phyloP scores from a whole-genome alignment of 768 basidiomycete genomes.

The Auricularia heimuer region DNA sequence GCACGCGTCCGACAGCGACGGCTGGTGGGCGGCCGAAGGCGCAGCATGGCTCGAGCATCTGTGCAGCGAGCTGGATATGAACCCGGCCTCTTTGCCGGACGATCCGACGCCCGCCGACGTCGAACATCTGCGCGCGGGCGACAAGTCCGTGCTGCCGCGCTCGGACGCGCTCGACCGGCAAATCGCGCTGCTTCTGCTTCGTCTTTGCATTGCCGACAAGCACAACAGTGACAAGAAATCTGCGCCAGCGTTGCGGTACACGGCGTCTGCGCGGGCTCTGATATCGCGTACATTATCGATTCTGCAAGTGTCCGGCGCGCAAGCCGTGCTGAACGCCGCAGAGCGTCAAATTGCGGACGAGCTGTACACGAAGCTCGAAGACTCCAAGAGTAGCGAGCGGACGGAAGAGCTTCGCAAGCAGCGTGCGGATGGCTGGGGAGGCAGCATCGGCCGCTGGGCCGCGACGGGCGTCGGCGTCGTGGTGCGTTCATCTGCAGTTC shows the following conservation, averaged over 20 bases:
- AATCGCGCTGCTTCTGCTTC: background rate
- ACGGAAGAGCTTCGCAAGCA: constrained; percentile 20
- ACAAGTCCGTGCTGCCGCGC: background rate
- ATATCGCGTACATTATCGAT: background rate
- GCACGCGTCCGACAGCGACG: background rate
- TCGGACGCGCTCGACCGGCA: background rate
- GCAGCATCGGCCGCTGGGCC: constrained; percentile 21
- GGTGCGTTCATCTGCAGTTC: constrained; percentile 5
- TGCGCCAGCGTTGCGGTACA: background rate
- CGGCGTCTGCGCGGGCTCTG: background rate
- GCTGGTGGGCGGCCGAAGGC: background rate
- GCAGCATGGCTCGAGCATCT: background rate
- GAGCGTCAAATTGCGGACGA: constrained; percentile 11
- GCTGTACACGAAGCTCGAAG: constrained; percentile 12
- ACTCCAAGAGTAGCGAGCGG: constrained; percentile 15
- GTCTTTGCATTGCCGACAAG: background rate
- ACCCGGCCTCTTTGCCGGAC: background rate
- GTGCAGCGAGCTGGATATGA: background rate
- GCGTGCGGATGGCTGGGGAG: constrained; percentile 29
- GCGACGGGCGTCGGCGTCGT: constrained; percentile 29
- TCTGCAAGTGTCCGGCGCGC: constrained; percentile 10
- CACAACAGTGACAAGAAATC: background rate
- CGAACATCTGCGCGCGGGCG: background rate
- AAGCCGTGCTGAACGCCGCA: constrained; percentile 8
- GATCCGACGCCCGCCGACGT: background rate